Conservation (phyloP, 208 protist species). For the Eutreptiella sp. region DNA sequence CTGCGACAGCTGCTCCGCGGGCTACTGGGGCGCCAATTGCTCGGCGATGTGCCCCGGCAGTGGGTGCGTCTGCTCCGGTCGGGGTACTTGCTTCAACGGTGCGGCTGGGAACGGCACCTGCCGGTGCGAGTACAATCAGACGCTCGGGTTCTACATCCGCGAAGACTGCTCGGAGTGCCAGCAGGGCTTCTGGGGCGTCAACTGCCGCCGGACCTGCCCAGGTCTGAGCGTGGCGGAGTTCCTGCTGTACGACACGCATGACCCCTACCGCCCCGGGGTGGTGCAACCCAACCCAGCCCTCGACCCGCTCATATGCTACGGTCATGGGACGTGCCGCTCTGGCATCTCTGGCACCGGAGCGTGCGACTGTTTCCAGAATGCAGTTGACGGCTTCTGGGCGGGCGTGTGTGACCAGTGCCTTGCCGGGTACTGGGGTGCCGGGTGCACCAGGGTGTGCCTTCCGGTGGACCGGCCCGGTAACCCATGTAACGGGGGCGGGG, state of each 20-base stretch:
- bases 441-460: too few relatives aligned
- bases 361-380: constrained; percentile 26
- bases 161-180: constrained; percentile 12
- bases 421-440: constrained; percentile 23
- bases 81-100: constrained; percentile 20
- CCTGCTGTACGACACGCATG: too few relatives aligned
- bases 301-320: neutral
- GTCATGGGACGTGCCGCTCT: constrained; percentile 9
- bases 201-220: neutral
- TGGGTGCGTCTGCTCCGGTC: constrained; percentile 9
- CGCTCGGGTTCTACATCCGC: constrained; percentile 15
- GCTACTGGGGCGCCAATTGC: neutral
- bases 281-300: too few relatives aligned
- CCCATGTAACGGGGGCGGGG: constrained; percentile 3
- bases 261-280: too few relatives aligned
- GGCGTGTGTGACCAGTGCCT: constrained; percentile 8
- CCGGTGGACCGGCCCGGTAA: too few relatives aligned
- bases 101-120: constrained; percentile 33
- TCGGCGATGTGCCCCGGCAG: neutral
- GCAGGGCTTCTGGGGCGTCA: constrained; percentile 12
- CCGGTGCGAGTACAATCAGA: constrained; percentile 29
- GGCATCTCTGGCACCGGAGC: constrained; percentile 8
- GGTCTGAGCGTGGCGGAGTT: too few relatives aligned
- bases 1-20: neutral
- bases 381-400: constrained; percentile 19